These are phyloP conservation scores for Aphanocladium album DNA, from an alignment of 2,329 filamentous ascomycete species.

Conservation along the genomic window DNA sequence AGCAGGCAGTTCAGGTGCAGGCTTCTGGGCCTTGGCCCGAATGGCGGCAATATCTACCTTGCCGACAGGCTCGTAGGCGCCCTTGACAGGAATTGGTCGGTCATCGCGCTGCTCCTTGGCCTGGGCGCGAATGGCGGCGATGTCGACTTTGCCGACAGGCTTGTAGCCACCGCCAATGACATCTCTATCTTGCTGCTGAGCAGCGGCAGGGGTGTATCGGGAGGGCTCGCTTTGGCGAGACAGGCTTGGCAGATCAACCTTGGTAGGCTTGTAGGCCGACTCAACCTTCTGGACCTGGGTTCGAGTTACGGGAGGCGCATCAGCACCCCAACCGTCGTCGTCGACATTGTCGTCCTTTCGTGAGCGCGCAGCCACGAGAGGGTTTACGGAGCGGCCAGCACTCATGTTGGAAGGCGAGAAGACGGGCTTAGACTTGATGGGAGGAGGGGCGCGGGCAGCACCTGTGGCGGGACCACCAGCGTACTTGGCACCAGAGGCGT, in stretches of 20 bases:
- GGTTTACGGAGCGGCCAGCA: conserved; percentile 53
- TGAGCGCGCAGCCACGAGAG: conserved; percentile 61
- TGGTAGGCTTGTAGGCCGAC: conserved; percentile 89
- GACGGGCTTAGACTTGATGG: conserved; percentile 80
- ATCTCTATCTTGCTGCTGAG: conserved; percentile 45
- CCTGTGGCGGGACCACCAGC: conserved; percentile 59
- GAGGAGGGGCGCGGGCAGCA: conserved; percentile 54
- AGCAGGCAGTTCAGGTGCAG: conserved; percentile 28
- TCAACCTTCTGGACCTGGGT: conserved; percentile 87
- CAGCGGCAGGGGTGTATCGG: conserved; percentile 46
- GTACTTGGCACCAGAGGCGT: conserved; percentile 94
- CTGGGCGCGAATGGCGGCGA: conserved; percentile 78
- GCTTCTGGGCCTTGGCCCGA: conserved; percentile 72
- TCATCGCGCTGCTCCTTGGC: conserved; percentile 68
- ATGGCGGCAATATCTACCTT: conserved; percentile 98
- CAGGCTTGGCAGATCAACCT: conserved; percentile 86
- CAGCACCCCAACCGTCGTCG: conserved; percentile 87
- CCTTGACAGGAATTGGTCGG: conserved; percentile 79
- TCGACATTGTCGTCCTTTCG: conserved; percentile 58
- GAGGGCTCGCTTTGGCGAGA: conserved; percentile 67
- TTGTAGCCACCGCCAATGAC: conserved; percentile 85
- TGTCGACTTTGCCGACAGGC: conserved; percentile 95
- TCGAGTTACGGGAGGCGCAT: conserved; percentile 86
- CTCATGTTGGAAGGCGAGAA: conserved; percentile 70
- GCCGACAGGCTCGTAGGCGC: conserved; percentile 88